These are phyloP conservation scores for Penicillium janthinellum DNA, from an alignment of 2,329 filamentous ascomycete genomes.

Conservation along the genomic window DNA sequence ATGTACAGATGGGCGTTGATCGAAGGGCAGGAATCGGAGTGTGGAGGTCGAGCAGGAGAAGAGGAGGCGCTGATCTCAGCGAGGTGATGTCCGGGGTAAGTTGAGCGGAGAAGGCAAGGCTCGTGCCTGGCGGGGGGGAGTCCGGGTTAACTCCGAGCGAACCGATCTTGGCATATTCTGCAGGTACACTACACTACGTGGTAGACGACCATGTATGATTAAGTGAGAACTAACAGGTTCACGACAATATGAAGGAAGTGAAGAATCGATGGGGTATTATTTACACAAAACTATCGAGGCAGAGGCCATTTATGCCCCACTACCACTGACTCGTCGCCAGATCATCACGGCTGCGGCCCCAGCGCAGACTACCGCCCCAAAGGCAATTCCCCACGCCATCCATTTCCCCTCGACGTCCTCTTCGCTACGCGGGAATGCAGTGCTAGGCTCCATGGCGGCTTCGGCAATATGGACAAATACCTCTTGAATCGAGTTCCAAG, in stretches of 20 bases:
- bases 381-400: constrained; percentile 80
- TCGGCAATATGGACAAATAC: constrained; percentile 91
- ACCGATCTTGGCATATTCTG: constrained; percentile 9
- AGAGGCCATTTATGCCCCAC: constrained; percentile 29
- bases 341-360: constrained; percentile 61
- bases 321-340: constrained; percentile 55
- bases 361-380: constrained; percentile 69
- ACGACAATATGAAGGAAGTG: neutral
- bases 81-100: constrained; percentile 24
- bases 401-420: constrained; percentile 77
- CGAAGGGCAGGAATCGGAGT: neutral
- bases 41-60: constrained; percentile 1
- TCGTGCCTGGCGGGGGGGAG: constrained; percentile 18
- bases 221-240: neutral
- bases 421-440: constrained; percentile 84
- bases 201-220: neutral
- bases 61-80: constrained; percentile 15
- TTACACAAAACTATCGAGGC: constrained; percentile 6
- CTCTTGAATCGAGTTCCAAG: constrained; percentile 91
- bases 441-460: constrained; percentile 84
- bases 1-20: constrained; percentile 1
- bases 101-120: constrained; percentile 22
- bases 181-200: neutral
- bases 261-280: constrained; percentile 20
- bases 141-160: constrained; percentile 19